Evolutionary conservation across 2,329 filamentous ascomycete species (phyloP), one percentile per base, ranked within the genome.

Genomic region (Fusarium lyarnte): DNA sequence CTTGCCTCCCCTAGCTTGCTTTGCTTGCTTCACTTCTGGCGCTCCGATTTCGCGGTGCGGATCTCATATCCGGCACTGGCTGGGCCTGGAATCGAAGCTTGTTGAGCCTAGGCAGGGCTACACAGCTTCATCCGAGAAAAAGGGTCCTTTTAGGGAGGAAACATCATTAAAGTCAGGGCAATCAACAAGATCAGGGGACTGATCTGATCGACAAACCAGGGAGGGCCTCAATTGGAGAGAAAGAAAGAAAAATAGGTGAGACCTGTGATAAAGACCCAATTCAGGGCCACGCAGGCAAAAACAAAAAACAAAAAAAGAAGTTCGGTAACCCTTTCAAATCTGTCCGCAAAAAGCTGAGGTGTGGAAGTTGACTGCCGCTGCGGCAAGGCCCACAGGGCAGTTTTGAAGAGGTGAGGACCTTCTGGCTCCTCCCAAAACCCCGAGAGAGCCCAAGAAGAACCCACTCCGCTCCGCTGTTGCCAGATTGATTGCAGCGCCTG

Each of bases 51-150:
- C 47, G 67, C 64, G 63, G 72, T 66, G 73, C 62, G 63, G 68
- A 73, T 74, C 60, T 68, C 70, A 72, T 69, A 71, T 69, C 64
- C 70, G 70, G 68, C 49, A 72, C 62, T 74, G 74, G 73, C 66
- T 72, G 66, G 68, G 65, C 47, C 70, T 74, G 72, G 54, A 65
- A 71, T 66, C 58, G 60, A 64, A 47, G 64, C 59, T 65, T 57
- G 60, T 58, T 60, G 43, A 47, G 38, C 49, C 63, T 73, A 72
- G 63, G 43, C 54, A 70, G 41, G 61, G 61, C 59, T 36, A 29
- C 54, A 41, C 66, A 51, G 64, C 55, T 63, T 45, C 41, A 36
- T 38, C 51, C 17, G 47, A 61, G 63, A 65, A 42, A 47, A 72
- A 65, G 69, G 58, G 67, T 66, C 43, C 46, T 63, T 58, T 58